Evolutionary conservation across 345 rosid species (phyloP), one percentile per base, ranked within the genome.

Genomic region (Xanthoceras sorbifolium): DNA sequence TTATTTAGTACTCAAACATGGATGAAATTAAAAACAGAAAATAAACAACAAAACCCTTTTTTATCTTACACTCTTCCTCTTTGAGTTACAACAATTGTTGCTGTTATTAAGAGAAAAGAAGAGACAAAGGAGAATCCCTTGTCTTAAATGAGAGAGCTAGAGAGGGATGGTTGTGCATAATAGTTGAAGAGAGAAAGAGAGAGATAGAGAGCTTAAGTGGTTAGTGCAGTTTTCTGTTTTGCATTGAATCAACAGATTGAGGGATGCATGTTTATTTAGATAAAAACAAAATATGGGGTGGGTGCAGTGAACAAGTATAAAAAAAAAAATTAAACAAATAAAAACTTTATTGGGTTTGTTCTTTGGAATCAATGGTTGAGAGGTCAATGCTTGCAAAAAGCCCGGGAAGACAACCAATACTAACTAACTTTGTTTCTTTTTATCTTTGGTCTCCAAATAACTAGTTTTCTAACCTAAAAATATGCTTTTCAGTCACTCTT

Each of bases 241-340:
- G 20, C 55, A 50, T 71, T 46, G 32, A 38, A 44, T 23, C 22
- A 68, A 50, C 1, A 70, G 67, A 74, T 80, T 67, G 82, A 72
- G 81, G 74, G 82, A 34, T 72, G 86, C 81, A 80, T 76, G 83
- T 77, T 76, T 74, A 15, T 77, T 76, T 74, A 15, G 29, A 59
- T 31, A 25, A 67, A 34, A 25, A 44, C 5, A 18, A 48, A 65
- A 64, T 42, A 60, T 59, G 75, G 76, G 25, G 36, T 32, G 9
- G 36, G 15, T 2, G 6, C n/a, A 20, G 6, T 31, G 68, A 68
- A 64, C 8, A 40, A 20, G 20, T 32, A 50, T 34, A 15, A 72
- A 61, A 6, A 62, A 76, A 50, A 6, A 62, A 76, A 50, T 18
- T 5, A 55, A 22, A n/a, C 66, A 50, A 40, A 64, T 64, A 23